Evolutionary conservation across 1,284 basidiomycete species (phyloP).

Genomic region (Malassezia vespertilionis): DNA sequence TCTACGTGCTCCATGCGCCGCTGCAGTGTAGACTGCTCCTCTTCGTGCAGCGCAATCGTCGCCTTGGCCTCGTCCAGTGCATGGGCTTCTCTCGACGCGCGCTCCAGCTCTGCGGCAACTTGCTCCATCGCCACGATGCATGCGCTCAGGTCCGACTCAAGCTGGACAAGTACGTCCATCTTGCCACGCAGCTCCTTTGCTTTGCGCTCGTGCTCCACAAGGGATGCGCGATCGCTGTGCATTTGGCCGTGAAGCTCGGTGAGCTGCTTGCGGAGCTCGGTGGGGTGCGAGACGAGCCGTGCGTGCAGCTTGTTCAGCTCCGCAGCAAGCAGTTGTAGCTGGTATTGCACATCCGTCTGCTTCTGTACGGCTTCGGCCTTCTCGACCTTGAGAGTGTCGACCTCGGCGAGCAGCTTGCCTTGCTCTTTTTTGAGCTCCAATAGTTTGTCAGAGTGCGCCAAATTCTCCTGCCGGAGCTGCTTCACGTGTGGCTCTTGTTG

Average conservation of each 20-base stretch:
- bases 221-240: slow-evolving; percentile 57
- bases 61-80: slow-evolving; percentile 18
- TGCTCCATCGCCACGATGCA: slow-evolving; percentile 30
- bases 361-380: slow-evolving; percentile 23
- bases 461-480: slow-evolving; percentile 61
- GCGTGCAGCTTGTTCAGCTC: slow-evolving; percentile 36
- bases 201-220: slow-evolving; percentile 65
- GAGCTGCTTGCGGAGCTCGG: slow-evolving; percentile 28
- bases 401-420: slow-evolving; percentile 24
- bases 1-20: slow-evolving; percentile 16
- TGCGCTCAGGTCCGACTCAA: slow-evolving; percentile 19
- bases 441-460: slow-evolving; percentile 68
- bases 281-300: slow-evolving; percentile 27
- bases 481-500: slow-evolving; percentile 58
- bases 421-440: slow-evolving; percentile 25
- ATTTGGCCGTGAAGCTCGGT: slow-evolving; percentile 53
- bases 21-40: slow-evolving; percentile 22
- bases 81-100: slow-evolving; percentile 6
- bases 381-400: slow-evolving; percentile 28
- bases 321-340: slow-evolving; percentile 25
- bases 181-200: slow-evolving; percentile 48
- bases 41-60: slow-evolving; percentile 10
- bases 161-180: slow-evolving; percentile 24
- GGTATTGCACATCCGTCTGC: slow-evolving; percentile 31
- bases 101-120: slow-evolving; percentile 28